Percentiles rank a stretch among this genome's conserved stretches.
Conservation (phyloP, 75 land plant genomes). For the Azolla pinnata region DNA sequence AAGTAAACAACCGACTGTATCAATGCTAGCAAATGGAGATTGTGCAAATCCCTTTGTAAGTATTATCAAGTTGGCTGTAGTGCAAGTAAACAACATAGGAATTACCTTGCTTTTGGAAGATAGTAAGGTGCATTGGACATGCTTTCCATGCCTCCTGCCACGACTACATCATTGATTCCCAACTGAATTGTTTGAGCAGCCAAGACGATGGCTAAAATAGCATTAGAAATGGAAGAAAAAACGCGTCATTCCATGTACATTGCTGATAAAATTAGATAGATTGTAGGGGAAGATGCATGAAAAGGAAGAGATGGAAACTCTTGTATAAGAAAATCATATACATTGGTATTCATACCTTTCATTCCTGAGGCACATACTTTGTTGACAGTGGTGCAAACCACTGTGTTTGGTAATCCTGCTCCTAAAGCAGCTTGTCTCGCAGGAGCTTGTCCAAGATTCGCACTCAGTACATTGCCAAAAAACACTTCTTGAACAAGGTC, state of each 20-base stretch:
- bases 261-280: too few species aligned
- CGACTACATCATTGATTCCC: slow-evolving; percentile 79
- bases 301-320: too few species aligned
- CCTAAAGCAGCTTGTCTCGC: slow-evolving; percentile 95
- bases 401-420: slow-evolving; percentile 70
- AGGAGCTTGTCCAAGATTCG: slow-evolving; percentile 93
- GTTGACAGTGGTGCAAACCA: slow-evolving; percentile 79
- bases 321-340: neutral
- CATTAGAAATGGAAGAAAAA: neutral
- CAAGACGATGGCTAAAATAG: slow-evolving; percentile 52
- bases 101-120: slow-evolving; percentile 58
- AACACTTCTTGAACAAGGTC: slow-evolving; percentile 78
- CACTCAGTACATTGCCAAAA: slow-evolving; percentile 94
- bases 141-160: slow-evolving; percentile 97
- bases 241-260: too few species aligned
- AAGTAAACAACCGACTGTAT: too few species aligned
- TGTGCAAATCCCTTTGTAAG: too few species aligned
- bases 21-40: too few species aligned
- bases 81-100: neutral
- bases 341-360: slow-evolving; percentile 47
- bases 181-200: slow-evolving; percentile 78
- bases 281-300: too few species aligned
- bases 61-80: too few species aligned
- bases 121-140: slow-evolving; percentile 96
- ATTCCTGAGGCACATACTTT: slow-evolving; percentile 96